Evolutionary conservation across 2,329 filamentous ascomycete species (phyloP).

Genomic region (Trichocomaceae sp.): DNA sequence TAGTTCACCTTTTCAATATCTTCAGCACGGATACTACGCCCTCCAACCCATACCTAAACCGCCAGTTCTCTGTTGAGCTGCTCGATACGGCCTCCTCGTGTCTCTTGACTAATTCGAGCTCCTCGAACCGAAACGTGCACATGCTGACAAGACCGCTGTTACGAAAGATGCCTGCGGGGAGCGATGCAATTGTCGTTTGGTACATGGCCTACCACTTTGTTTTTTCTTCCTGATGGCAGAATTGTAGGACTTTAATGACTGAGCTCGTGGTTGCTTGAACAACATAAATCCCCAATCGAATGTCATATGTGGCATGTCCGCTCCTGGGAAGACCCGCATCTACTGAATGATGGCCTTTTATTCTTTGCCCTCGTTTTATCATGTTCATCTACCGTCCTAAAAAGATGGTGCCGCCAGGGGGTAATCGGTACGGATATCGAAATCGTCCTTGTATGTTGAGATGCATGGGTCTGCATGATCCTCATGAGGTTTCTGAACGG

Average conservation of each 20-base stretch:
- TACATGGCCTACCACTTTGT: conserved; percentile 51
- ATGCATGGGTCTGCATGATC: background rate
- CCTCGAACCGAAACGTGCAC: conserved; percentile 48
- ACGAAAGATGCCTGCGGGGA: conserved; percentile 53
- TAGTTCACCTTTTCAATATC: conserved; percentile 51
- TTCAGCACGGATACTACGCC: conserved; percentile 47
- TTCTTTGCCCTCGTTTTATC: conserved; percentile 30
- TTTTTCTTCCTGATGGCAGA: conserved; percentile 42
- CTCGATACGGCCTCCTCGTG: conserved; percentile 50
- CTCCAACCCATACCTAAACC: conserved; percentile 58
- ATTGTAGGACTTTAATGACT: conserved; percentile 43
- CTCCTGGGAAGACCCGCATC: conserved; percentile 40
- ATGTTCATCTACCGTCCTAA: conserved; percentile 28
- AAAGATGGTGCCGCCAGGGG: conserved; percentile 56
- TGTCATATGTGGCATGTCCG: conserved; percentile 59
- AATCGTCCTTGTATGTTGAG: conserved; percentile 20
- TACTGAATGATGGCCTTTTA: conserved; percentile 35
- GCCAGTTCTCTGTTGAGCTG: conserved; percentile 60
- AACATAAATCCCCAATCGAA: conserved; percentile 58
- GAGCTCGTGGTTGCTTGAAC: conserved; percentile 57
- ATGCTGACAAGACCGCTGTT: conserved; percentile 54
- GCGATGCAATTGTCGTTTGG: conserved; percentile 50
- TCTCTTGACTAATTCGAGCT: conserved; percentile 49
- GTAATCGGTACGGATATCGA: conserved; percentile 54
- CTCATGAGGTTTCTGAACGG: conserved; percentile 31